Evolutionary conservation across 2,329 filamentous ascomycete species (phyloP), one percentile per base, ranked within the genome.

Genomic region (Lizonia empirigonia): DNA sequence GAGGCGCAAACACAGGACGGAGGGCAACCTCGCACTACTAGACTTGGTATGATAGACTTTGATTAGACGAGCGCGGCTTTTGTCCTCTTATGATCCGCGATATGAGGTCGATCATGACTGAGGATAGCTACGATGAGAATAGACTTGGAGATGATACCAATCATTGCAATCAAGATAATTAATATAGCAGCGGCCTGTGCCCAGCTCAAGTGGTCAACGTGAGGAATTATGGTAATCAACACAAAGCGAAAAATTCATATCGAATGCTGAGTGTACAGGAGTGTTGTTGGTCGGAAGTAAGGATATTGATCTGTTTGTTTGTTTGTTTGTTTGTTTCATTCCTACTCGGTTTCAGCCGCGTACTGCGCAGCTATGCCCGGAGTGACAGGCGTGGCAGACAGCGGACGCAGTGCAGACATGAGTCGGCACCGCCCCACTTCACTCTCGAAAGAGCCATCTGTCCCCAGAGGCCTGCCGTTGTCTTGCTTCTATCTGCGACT

Each of bases 1-100:
- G 56, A 18, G 53, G 53, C 50, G 52, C 45, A 50, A n/a, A 5
- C 44, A 33, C 27, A 49, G 34, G 44, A 51, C 29, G 16, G 27
- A 41, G 39, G 45, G 54, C 41, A 20, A 44, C 44, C 37, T 44
- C 26, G 13, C 16, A 23, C 29, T 22, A 33, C 8, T 54, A 44
- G 36, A 39, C 23, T 24, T 44, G 38, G 49, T 33, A 41, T 42
- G 15, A 19, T 52, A 52, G 49, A 52, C 15, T n/a, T 36, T 20
- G 32, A 32, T 54, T 50, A 50, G 50, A 55, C 24, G 37, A 24
- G 44, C 39, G 32, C n/a, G 38, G 46, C 42, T 15, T 36, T 39
- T 22, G 27, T 16, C 12, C 32, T 33, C 24, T 47, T 18, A 40
- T 16, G 20, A 42, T 33, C 23, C 16, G 40, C 10, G 22, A 23